phyloP scores from a whole-genome alignment of 192 early-diverging fungal species.

The Coemansia sp. region DNA sequence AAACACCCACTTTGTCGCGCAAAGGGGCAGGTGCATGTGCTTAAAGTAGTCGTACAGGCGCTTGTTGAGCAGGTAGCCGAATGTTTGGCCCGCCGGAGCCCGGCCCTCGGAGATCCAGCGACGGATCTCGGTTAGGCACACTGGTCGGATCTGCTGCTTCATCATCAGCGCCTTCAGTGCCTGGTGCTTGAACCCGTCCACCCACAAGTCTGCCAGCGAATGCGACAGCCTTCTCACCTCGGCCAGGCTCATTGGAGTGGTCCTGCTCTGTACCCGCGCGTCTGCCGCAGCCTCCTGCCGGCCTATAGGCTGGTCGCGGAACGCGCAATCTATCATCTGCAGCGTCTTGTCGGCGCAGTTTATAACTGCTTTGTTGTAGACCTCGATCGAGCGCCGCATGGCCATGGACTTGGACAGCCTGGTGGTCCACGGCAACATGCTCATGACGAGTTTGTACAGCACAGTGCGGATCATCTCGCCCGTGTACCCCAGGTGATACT shows the following conservation, averaged over 20 bases:
- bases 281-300: not conserved
- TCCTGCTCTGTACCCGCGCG: too few relatives aligned
- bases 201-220: constrained; percentile 26
- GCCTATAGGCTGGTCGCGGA: not conserved
- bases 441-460: constrained; percentile 24
- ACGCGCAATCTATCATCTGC: not conserved
- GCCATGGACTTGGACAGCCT: constrained; percentile 24
- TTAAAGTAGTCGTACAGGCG: constrained; percentile 32
- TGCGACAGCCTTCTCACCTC: constrained; percentile 12
- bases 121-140: constrained; percentile 20
- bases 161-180: constrained; percentile 18
- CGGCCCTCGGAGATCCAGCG: constrained; percentile 37
- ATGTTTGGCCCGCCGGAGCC: constrained; percentile 19
- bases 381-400: constrained; percentile 35
- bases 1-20: constrained; percentile 31
- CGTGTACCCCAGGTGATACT: constrained; percentile 6
- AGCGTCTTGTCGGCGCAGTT: not conserved
- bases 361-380: constrained; percentile 27
- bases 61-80: constrained; percentile 26
- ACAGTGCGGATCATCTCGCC: constrained; percentile 24
- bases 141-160: constrained; percentile 23
- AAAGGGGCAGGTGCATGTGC: constrained; percentile 23
- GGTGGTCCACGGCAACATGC: constrained; percentile 15
- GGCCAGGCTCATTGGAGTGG: not conserved
- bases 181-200: constrained; percentile 8